A percentile compares a stretch with the other conserved stretches of the same genome.
These are phyloP conservation scores for Breviolum minutum DNA, from an alignment of 73 alveolate genomes.

Conservation along the genomic window DNA sequence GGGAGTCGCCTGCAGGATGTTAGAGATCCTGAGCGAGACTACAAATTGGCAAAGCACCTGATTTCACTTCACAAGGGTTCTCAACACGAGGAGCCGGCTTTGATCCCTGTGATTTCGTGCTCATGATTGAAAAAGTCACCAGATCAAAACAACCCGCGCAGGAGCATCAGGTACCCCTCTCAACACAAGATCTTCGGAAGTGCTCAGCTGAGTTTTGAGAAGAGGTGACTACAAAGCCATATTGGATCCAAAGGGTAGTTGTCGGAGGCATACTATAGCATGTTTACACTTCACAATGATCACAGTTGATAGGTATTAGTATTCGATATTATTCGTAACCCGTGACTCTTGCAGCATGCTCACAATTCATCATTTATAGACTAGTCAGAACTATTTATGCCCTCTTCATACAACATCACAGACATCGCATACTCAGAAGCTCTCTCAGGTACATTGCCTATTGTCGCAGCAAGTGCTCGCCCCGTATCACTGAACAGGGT, in stretches of 20 bases:
- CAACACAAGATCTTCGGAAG: conserved; percentile 97
- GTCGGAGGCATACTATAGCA: no score
- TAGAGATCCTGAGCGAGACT: conserved; percentile 99
- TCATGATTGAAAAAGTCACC: not conserved
- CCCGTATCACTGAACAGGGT: conserved; percentile 98
- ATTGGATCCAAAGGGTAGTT: no score
- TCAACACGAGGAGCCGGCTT: conserved; percentile 43
- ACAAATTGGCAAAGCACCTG: conserved; percentile 99
- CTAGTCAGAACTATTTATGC: no score
- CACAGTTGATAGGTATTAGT: no score
- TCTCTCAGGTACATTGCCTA: conserved; percentile 97
- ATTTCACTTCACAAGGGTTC: conserved; percentile 98
- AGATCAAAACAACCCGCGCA: conserved; percentile 1
- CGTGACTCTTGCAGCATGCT: no score
- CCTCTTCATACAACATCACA: no score
- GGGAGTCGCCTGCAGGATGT: conserved; percentile 81
- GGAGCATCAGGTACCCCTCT: conserved; percentile 97
- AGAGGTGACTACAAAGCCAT: no score
- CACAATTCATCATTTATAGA: no score
- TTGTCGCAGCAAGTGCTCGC: conserved; percentile 98
- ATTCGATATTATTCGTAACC: no score
- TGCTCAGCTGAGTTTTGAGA: not conserved
- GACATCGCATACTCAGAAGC: not conserved
- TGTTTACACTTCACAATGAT: no score
- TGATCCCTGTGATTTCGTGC: not conserved